phyloP scores from a whole-genome alignment of 345 rosid species.

The Salix suchowensis region DNA sequence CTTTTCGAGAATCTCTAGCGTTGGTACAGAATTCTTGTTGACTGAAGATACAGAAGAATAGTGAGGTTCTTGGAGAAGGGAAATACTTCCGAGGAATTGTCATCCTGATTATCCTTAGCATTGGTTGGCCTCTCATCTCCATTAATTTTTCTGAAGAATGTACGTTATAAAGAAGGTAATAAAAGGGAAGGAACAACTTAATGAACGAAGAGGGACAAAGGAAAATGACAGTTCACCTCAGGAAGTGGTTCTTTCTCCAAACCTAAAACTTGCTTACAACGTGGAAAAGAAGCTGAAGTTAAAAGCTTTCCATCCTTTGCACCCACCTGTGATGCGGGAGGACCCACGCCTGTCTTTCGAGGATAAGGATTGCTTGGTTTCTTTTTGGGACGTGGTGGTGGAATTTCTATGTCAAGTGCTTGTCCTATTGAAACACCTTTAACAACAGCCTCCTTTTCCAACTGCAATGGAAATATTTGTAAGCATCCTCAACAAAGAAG shows the following conservation, averaged over 20 bases:
- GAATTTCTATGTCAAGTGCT: slow-evolving; percentile 76
- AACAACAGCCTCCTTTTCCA: slow-evolving; percentile 91
- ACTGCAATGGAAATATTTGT: slow-evolving; percentile 39
- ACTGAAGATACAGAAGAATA: slow-evolving; percentile 47
- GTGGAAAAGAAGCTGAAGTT: slow-evolving; percentile 42
- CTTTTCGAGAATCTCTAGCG: slow-evolving; percentile 31
- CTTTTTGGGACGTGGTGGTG: slow-evolving; percentile 95
- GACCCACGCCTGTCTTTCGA: slow-evolving; percentile 51
- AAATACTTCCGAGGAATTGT: slow-evolving; percentile 61
- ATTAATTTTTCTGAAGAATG: slow-evolving; percentile 41
- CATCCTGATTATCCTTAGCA: slow-evolving; percentile 55
- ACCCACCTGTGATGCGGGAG: slow-evolving; percentile 30
- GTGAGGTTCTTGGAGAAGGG: slow-evolving; percentile 45
- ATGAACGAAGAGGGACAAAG: background rate
- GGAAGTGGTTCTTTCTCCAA: slow-evolving; percentile 54
- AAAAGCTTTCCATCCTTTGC: slow-evolving; percentile 48
- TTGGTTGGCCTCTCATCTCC: slow-evolving; percentile 40
- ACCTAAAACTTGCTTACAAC: slow-evolving; percentile 45
- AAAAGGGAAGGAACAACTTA: slow-evolving; percentile 1
- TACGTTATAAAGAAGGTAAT: slow-evolving; percentile 3
- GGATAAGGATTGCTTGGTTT: slow-evolving; percentile 97
- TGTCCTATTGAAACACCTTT: slow-evolving; percentile 75
- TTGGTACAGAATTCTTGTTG: slow-evolving; percentile 42
- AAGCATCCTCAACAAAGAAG: background rate
- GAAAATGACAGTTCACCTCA: slow-evolving; percentile 43